These are phyloP conservation scores for Protoeuglena noctilucae DNA, from an alignment of 139 green algal genomes.

Conservation along the genomic window DNA sequence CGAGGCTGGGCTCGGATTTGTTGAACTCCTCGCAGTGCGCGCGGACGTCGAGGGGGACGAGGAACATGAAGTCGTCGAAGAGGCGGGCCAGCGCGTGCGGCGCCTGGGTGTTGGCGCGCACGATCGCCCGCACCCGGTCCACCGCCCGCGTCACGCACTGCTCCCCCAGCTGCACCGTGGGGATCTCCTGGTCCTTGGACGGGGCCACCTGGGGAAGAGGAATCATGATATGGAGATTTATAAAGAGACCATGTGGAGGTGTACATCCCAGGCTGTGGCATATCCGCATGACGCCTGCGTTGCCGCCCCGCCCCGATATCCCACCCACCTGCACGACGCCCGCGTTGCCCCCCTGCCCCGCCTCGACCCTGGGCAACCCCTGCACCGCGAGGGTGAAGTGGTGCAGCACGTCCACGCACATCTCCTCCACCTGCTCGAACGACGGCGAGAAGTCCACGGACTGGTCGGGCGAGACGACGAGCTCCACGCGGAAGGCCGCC, in stretches of 20 bases:
- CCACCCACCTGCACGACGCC: too few relatives aligned
- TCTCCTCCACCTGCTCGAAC: slow-evolving; percentile 35
- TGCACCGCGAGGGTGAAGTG: slow-evolving; percentile 20
- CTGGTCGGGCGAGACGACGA: slow-evolving; percentile 10
- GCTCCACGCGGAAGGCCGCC: slow-evolving; percentile 36
- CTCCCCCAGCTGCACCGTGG: slow-evolving; percentile 6
- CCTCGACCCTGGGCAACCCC: slow-evolving; percentile 31
- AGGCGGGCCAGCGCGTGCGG: slow-evolving; percentile 27
- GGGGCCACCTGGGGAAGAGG: too few relatives aligned
- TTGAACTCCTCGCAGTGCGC: slow-evolving; percentile 8
- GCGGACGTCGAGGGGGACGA: slow-evolving; percentile 18
- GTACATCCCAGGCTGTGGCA: too few relatives aligned
- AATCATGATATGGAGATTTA: too few relatives aligned
- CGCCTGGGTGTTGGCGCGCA: slow-evolving; percentile 24
- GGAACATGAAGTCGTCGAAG: slow-evolving; percentile 32
- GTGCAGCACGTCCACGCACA: slow-evolving; percentile 19
- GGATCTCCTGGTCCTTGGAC: too few relatives aligned
- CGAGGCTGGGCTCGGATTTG: slow-evolving; percentile 14
- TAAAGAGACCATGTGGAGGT: too few relatives aligned
- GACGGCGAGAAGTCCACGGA: slow-evolving; percentile 22
- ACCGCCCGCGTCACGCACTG: slow-evolving; percentile 1
- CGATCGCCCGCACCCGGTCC: slow-evolving; percentile 13
- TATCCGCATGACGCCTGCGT: too few relatives aligned
- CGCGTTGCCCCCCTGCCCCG: neutral
- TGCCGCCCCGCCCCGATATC: too few relatives aligned